Base-by-base conservation (phyloP, 192 early-diverging fungal genomes). In the Linnemannia zychae region DNA sequence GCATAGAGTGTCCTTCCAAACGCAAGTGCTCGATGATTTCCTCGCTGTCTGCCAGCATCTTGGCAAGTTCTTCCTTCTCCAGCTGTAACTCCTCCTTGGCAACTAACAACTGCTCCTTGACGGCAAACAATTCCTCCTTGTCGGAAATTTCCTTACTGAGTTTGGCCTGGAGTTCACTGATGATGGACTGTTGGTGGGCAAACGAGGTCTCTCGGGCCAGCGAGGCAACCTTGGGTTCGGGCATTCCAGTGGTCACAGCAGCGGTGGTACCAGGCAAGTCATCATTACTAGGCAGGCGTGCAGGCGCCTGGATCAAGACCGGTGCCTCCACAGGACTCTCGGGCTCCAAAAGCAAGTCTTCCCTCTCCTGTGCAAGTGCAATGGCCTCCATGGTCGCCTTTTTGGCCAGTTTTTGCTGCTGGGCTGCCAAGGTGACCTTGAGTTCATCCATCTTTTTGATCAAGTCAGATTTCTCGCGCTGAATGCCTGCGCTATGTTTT, bases 381-480 rank as follows among this genome's bases (percentile, higher is more conserved):
- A 85, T 17, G 12, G 83, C 77, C 33, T 85, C 83, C 52, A 85
- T 50, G 11, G 79, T 79, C 0, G 85, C 79, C 69, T 78, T 81
- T 20, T 87, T 87, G 66, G 78, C 52, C 17, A 87, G 72, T 50
- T 87, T 85, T 67, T 85, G 83, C 17, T 79, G 77, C 7, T 85
- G 83, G 16, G 66, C 53, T 0, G 74, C 34, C 65, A 85, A 13
- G 24, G 77, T 81, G 7, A 72, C 36, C 9, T 69, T 90, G 74
- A 95, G 82, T 20, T 93, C 90, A 17, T 95, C 93, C 38, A 92
- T 88, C 44, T 89, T 87, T 40, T 92, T 92, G 2, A 77, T 20
- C 17, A 95, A 77, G 63, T 90, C 86, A 2, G 84, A 77, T 73
- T 93, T 94, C 33, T 96, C 94, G 50, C 92, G 89, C 70, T 94